Percentiles rank a stretch among this genome's conserved stretches.
These are phyloP conservation scores for Pseudozyma sp. DNA, from an alignment of 1,284 basidiomycete species.

Conservation along the genomic window DNA sequence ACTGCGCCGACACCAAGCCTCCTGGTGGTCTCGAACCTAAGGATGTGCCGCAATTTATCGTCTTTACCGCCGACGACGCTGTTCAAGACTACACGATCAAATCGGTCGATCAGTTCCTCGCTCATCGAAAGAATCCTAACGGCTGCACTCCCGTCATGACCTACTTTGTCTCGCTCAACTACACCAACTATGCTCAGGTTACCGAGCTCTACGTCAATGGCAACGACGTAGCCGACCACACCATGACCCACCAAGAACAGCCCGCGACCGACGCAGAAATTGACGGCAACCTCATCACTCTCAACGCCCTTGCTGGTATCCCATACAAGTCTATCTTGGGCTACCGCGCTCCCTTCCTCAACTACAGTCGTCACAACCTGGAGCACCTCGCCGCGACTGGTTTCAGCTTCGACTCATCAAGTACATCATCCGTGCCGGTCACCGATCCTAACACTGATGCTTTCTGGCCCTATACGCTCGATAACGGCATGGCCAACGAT, in stretches of 20 bases:
- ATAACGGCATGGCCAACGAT: conserved; percentile 81
- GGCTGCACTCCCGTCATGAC: conserved; percentile 76
- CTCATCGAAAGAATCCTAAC: conserved; percentile 82
- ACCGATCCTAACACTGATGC: conserved; percentile 79
- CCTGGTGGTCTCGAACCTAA: conserved; percentile 59
- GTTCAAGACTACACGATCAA: conserved; percentile 80
- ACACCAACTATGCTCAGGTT: conserved; percentile 80
- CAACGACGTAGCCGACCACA: conserved; percentile 88
- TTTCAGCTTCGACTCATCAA: conserved; percentile 81
- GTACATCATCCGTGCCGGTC: conserved; percentile 78
- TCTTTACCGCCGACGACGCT: conserved; percentile 71
- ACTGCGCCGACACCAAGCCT: conserved; percentile 61
- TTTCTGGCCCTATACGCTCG: conserved; percentile 71
- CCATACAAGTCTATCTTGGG: conserved; percentile 78
- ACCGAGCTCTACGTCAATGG: conserved; percentile 87
- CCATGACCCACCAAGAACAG: conserved; percentile 83
- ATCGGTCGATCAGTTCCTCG: conserved; percentile 80
- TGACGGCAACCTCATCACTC: conserved; percentile 81
- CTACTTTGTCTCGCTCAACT: conserved; percentile 72
- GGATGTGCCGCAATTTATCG: conserved; percentile 61
- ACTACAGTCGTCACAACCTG: conserved; percentile 77
- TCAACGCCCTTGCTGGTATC: conserved; percentile 83
- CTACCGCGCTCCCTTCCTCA: conserved; percentile 83
- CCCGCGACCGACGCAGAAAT: conserved; percentile 73
- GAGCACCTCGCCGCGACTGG: conserved; percentile 73